Evolutionary conservation across 2,329 filamentous ascomycete genomes (phyloP).

Genomic region (Aspergillus sp.): DNA sequence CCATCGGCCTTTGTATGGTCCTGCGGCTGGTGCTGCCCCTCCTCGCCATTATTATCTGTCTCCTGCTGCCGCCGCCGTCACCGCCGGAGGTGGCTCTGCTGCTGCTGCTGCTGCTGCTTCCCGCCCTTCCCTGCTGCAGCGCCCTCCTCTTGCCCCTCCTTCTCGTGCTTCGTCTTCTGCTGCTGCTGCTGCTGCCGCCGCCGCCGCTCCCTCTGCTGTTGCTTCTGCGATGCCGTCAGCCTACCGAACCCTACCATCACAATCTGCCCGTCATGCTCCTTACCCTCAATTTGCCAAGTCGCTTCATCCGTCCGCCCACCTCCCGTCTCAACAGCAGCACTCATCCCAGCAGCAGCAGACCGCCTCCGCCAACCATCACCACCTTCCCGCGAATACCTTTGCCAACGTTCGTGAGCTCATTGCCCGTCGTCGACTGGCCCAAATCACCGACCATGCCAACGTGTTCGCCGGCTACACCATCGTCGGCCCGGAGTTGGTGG

Average conservation of each 20-base stretch:
- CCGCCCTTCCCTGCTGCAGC: constrained; percentile 34
- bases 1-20: constrained; percentile 6
- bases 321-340: constrained; percentile 14
- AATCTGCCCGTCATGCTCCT: constrained; percentile 36
- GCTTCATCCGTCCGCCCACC: constrained; percentile 24
- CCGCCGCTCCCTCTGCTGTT: constrained; percentile 23
- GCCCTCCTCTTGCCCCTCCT: constrained; percentile 32
- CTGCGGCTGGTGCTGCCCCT: constrained; percentile 11
- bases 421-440: constrained; percentile 40
- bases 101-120: constrained; percentile 16
- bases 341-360: constrained; percentile 14
- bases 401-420: constrained; percentile 41
- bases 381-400: constrained; percentile 37
- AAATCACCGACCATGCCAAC: constrained; percentile 47
- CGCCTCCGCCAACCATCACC: constrained; percentile 17
- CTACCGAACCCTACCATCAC: constrained; percentile 38
- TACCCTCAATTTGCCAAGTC: constrained; percentile 37
- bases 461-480: constrained; percentile 43
- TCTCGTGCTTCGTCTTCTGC: constrained; percentile 26
- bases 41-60: constrained; percentile 15
- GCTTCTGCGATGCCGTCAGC: constrained; percentile 43
- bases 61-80: constrained; percentile 14
- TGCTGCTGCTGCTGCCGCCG: constrained; percentile 24
- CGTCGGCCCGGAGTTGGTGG: constrained; percentile 43
- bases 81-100: constrained; percentile 12